These are phyloP conservation scores for Mucor sp. DNA, from an alignment of 371 early-diverging fungal genomes.

Conservation along the genomic window DNA sequence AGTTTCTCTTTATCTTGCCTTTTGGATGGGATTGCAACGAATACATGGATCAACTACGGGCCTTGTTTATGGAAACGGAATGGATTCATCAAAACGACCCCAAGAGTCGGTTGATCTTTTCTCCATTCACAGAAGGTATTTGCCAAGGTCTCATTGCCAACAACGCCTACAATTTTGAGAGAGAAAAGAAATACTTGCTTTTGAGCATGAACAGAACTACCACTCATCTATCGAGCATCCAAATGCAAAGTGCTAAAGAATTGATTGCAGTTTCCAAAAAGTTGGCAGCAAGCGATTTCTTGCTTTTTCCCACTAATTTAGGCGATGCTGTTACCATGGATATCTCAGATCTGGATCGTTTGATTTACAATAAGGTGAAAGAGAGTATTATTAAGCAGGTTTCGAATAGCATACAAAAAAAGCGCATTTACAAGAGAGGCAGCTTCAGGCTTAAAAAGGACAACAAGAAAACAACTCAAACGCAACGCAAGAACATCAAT, in stretches of 20 bases:
- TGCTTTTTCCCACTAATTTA: neutral
- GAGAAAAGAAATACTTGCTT: neutral
- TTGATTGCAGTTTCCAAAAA: neutral
- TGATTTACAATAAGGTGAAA: neutral
- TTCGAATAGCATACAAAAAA: neutral
- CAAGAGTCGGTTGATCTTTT: neutral
- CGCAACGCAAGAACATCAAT: neutral
- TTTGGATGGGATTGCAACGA: neutral
- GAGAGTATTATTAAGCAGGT: neutral
- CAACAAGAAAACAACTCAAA: neutral
- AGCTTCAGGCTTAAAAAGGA: neutral
- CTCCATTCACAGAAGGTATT: neutral
- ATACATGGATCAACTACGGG: neutral
- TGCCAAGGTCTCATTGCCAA: neutral
- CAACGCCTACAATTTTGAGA: neutral
- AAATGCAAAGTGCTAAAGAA: neutral
- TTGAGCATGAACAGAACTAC: neutral
- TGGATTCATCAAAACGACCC: neutral
- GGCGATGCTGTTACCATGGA: neutral
- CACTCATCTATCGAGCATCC: neutral
- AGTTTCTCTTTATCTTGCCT: neutral
- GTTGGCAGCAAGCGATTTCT: neutral
- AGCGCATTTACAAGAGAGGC: neutral
- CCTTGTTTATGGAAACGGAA: neutral
- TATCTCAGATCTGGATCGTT: neutral